Conservation (phyloP, 2,329 filamentous ascomycete genomes). For the Zymoseptoria brevis region DNA sequence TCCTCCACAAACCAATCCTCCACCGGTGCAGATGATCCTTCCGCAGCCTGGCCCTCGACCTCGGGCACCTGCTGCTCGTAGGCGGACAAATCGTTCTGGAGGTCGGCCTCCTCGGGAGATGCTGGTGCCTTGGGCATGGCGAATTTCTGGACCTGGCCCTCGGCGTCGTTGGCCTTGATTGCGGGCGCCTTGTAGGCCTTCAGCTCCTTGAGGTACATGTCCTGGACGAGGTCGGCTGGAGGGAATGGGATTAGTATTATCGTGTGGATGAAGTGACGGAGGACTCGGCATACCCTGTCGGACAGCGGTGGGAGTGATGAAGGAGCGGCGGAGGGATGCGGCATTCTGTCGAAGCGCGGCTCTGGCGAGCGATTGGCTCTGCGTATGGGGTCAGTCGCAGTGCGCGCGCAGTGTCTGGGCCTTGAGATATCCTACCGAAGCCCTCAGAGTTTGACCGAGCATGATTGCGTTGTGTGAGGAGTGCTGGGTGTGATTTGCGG, state of each 20-base stretch:
- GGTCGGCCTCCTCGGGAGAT: constrained; percentile 89
- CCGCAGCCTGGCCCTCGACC: constrained; percentile 72
- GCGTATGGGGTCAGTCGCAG: constrained; percentile 19
- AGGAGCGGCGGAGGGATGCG: constrained; percentile 52
- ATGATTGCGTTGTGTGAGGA: constrained; percentile 35
- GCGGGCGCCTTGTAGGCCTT: constrained; percentile 85
- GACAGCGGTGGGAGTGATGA: constrained; percentile 53
- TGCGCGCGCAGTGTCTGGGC: too few species aligned
- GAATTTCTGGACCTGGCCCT: constrained; percentile 89
- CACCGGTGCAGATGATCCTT: constrained; percentile 52
- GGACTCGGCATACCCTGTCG: constrained; percentile 48
- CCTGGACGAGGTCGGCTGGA: constrained; percentile 90
- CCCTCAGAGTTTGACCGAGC: constrained; percentile 55
- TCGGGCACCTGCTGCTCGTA: constrained; percentile 94
- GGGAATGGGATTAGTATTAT: constrained; percentile 5
- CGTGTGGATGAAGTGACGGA: constrained; percentile 8
- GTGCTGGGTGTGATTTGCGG: background rate
- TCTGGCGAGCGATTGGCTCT: constrained; percentile 56
- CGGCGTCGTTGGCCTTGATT: constrained; percentile 77
- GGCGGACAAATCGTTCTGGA: constrained; percentile 82
- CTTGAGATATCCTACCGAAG: constrained; percentile 42
- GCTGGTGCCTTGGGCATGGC: constrained; percentile 66
- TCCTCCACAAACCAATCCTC: constrained; percentile 55
- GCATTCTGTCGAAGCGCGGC: constrained; percentile 50
- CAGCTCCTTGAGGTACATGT: constrained; percentile 93